A percentile compares a stretch with the other conserved stretches of the same genome.
Evolutionary conservation across 257 asterid genomes (phyloP).

Genomic region (Penstemon barbatus): DNA sequence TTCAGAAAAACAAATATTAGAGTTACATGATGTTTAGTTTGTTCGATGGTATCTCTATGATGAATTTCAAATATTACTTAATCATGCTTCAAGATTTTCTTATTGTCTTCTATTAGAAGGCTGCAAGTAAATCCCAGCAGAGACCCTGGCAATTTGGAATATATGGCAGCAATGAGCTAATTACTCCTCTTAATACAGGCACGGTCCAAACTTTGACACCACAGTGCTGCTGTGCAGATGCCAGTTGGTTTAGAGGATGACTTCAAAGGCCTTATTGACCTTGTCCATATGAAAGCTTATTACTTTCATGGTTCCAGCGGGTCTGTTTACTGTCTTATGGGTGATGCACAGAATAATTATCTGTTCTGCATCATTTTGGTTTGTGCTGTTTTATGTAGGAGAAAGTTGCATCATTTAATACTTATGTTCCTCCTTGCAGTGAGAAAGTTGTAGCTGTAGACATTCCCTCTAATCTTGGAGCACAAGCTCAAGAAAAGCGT

Average conservation of each 20-base stretch:
- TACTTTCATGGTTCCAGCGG: conserved; percentile 90
- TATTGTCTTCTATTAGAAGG: not conserved
- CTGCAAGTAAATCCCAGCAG: not conserved
- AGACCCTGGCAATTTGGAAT: conserved; percentile 9
- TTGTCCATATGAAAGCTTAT: conserved; percentile 77
- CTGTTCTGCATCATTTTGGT: not conserved
- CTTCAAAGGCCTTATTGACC: conserved; percentile 89
- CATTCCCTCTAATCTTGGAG: conserved; percentile 74
- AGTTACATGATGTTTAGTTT: not conserved
- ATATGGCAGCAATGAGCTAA: conserved; percentile 27
- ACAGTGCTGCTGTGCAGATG: conserved; percentile 92
- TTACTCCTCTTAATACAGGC: conserved; percentile 52
- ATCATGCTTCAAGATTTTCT: conserved; percentile 15
- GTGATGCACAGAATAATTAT: conserved; percentile 19
- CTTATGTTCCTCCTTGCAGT: conserved; percentile 43
- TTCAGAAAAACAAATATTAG: conserved; percentile 7
- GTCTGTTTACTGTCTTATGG: conserved; percentile 51
- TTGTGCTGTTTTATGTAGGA: not conserved
- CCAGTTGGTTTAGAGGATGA: conserved; percentile 97
- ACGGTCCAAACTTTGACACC: conserved; percentile 94
- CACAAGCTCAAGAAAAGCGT: conserved; percentile 71
- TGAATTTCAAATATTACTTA: conserved; percentile 17
- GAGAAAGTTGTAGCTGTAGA: conserved; percentile 74
- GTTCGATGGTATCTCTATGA: conserved; percentile 8
- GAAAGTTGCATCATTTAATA: conserved; percentile 16